A percentile compares a stretch with the other conserved stretches of the same genome.
These are phyloP conservation scores for Trichoderma gracile DNA, from an alignment of 2,329 filamentous ascomycete species.

Conservation along the genomic window DNA sequence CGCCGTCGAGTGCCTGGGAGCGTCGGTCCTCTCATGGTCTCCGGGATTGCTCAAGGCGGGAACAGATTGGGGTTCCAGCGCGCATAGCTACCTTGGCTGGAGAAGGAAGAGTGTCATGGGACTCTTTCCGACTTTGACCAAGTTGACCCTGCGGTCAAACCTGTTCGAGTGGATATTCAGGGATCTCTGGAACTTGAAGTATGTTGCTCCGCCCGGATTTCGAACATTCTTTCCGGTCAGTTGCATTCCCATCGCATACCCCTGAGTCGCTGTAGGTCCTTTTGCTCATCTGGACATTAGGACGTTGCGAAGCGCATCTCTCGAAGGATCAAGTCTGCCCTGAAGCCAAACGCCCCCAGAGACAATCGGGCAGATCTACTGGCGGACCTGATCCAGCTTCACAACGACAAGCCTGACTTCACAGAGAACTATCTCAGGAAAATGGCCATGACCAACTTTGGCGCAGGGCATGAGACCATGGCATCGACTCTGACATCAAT, in stretches of 20 bases:
- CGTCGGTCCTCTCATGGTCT: slow-evolving; percentile 54
- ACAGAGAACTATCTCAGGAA: slow-evolving; percentile 50
- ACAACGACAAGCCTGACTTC: slow-evolving; percentile 49
- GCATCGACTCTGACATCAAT: slow-evolving; percentile 53
- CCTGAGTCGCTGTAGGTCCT: neutral
- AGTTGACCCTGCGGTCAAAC: slow-evolving; percentile 43
- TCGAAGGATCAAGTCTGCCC: slow-evolving; percentile 38
- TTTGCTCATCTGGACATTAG: slow-evolving; percentile 30
- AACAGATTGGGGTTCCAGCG: slow-evolving; percentile 50
- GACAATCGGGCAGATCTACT: slow-evolving; percentile 46
- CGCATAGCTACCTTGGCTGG: slow-evolving; percentile 53
- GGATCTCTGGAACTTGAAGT: slow-evolving; percentile 48
- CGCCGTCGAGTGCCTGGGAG: slow-evolving; percentile 53
- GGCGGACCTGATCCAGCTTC: slow-evolving; percentile 49
- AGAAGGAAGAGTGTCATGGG: slow-evolving; percentile 55
- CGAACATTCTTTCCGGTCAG: slow-evolving; percentile 53
- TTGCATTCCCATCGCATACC: neutral
- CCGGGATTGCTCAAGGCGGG: slow-evolving; percentile 48
- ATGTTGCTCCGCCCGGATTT: slow-evolving; percentile 46
- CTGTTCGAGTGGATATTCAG: slow-evolving; percentile 44
- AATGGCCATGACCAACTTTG: slow-evolving; percentile 57
- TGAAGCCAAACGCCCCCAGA: slow-evolving; percentile 34
- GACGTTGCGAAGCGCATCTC: slow-evolving; percentile 40
- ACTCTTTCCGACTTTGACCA: slow-evolving; percentile 47
- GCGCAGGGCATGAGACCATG: slow-evolving; percentile 57